These are phyloP conservation scores for Phytophthora pseudosyringae DNA, from an alignment of 352 stramenopile genomes.

Conservation along the genomic window DNA sequence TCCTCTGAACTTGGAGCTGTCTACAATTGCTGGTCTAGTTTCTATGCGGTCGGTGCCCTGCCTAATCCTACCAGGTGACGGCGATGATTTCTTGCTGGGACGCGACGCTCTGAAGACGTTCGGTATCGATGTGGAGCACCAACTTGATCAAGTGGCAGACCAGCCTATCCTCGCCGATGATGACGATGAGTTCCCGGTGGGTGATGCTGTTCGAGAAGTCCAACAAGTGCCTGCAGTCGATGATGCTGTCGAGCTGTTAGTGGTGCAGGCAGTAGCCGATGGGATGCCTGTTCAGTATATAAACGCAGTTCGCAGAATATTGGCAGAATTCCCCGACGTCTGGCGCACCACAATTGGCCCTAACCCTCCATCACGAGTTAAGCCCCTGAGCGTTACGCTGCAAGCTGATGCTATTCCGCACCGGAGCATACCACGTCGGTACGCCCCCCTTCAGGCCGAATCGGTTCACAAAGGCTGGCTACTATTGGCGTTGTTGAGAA, in stretches of 20 bases:
- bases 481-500: neutral
- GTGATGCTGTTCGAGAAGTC: neutral
- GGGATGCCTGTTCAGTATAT: neutral
- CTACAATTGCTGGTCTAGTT: constrained; percentile 1
- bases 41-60: constrained; percentile 5
- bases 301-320: neutral
- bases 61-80: neutral
- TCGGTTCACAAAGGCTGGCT: neutral
- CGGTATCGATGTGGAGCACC: constrained; percentile 1
- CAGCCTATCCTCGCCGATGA: neutral
- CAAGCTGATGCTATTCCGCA: neutral
- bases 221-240: neutral
- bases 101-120: neutral
- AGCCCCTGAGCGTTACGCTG: neutral
- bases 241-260: neutral
- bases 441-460: neutral
- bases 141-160: too few relatives aligned
- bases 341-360: neutral
- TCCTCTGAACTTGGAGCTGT: constrained; percentile 12
- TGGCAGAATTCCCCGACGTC: neutral
- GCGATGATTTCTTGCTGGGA: constrained; percentile 16
- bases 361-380: neutral
- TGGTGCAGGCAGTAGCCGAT: neutral
- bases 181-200: neutral
- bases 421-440: neutral